Percentiles rank a stretch among this genome's conserved stretches.
Evolutionary conservation across 305 asterid genomes (phyloP).

Genomic region (Striga hermonthica): DNA sequence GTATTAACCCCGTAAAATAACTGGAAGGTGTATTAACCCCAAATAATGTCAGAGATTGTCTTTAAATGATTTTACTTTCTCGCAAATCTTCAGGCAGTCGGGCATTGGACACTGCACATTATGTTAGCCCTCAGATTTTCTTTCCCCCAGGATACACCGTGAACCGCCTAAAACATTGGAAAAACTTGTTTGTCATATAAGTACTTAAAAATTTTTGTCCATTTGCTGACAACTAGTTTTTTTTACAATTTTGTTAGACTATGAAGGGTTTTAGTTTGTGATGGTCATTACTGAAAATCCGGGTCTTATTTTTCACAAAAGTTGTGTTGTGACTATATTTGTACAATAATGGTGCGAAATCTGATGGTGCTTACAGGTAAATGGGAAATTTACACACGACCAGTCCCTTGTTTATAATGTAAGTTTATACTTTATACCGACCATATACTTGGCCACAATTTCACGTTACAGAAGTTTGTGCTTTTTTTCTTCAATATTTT

Average conservation of each 20-base stretch:
- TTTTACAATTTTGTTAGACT: constrained; percentile 7
- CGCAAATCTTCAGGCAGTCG: neutral
- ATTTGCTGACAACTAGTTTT: neutral
- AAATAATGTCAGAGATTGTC: neutral
- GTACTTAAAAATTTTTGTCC: neutral
- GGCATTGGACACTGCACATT: neutral
- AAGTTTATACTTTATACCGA: constrained; percentile 34
- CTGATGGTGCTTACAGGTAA: constrained; percentile 66
- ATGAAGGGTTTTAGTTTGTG: constrained; percentile 24
- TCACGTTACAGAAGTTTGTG: constrained; percentile 6
- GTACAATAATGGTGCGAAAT: constrained; percentile 19
- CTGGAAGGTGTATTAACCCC: neutral
- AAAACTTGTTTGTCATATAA: neutral
- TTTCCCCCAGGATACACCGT: neutral
- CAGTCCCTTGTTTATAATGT: constrained; percentile 80
- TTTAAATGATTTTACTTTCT: neutral
- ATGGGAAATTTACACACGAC: constrained; percentile 76
- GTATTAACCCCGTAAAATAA: neutral
- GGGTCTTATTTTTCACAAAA: constrained; percentile 22
- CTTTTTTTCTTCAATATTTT: constrained; percentile 15
- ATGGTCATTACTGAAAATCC: constrained; percentile 25
- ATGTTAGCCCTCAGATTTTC: neutral
- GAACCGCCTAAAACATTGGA: constrained; percentile 12
- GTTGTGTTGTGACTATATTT: constrained; percentile 1
- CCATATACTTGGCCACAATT: constrained; percentile 1